Base-by-base conservation (phyloP, 108 stramenopile species). In the Parietichytrium sp. region DNA sequence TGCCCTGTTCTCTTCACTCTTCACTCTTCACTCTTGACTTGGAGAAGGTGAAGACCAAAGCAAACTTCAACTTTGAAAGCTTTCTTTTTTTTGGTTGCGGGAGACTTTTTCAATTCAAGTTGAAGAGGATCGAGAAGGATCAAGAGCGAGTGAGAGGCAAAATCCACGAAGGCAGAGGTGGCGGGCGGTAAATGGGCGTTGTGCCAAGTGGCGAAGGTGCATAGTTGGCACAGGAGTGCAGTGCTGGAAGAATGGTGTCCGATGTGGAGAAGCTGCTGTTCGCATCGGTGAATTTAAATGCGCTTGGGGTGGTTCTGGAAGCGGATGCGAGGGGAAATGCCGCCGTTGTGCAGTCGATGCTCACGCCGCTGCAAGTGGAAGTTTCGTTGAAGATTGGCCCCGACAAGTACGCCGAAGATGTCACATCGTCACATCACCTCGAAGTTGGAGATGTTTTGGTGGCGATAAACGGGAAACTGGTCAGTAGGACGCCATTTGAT, bases 191-290 rank as follows among this genome's bases (percentile, higher is more conserved):
- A 50, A 18, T 50, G 49, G 16, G 18, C 16, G 49, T 50, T n/a
- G n/a, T n/a, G n/a, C n/a, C n/a, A n/a, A n/a, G n/a, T n/a, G n/a
- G n/a, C n/a, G n/a, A n/a, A n/a, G n/a, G n/a, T n/a, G n/a, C n/a
- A n/a, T n/a, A n/a, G n/a, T n/a, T n/a, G n/a, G n/a, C n/a, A n/a
- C n/a, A n/a, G n/a, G n/a, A n/a, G n/a, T n/a, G n/a, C n/a, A n/a
- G n/a, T n/a, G n/a, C n/a, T n/a, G n/a, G n/a, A n/a, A n/a, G n/a
- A n/a, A n/a, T n/a, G n/a, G n/a, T n/a, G n/a, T n/a, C n/a, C n/a
- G n/a, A 1, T 12, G 45, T 72, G 61, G 61, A 72, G 20, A 72
- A 72, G 42, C 38, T 72, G n/a, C 61, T 72, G n/a, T 72, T 72
- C 2, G 61, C 20, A 10, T 45, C 38, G 38, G 61, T 72, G 10